phyloP scores from a whole-genome alignment of 2,329 filamentous ascomycete species.

The Didymella exigua region DNA sequence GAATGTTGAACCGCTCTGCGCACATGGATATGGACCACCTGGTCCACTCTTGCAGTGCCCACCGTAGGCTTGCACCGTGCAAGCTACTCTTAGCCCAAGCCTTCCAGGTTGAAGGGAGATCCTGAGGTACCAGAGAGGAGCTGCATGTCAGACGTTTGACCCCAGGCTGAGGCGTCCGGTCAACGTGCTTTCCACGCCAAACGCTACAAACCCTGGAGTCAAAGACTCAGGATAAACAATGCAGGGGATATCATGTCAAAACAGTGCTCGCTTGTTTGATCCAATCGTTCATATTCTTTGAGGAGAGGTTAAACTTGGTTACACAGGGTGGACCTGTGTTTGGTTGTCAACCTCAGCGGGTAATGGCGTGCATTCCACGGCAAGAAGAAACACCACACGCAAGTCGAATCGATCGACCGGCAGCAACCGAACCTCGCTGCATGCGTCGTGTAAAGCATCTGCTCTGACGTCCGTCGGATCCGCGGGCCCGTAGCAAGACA shows the following conservation, averaged over 20 bases:
- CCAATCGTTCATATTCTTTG: conserved; percentile 15
- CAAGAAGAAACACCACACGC: conserved; percentile 16
- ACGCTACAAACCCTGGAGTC: conserved; percentile 24
- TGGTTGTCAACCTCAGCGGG: conserved; percentile 31
- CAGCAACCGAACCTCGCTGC: conserved; percentile 42
- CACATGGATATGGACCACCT: neutral
- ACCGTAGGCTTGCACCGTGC: neutral
- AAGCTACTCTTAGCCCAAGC: neutral
- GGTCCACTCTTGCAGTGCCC: neutral
- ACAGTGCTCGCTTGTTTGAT: neutral
- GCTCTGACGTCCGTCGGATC: conserved; percentile 23
- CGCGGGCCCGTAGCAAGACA: conserved; percentile 13
- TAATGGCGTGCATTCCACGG: conserved; percentile 38
- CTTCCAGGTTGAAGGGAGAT: neutral
- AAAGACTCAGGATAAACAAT: conserved; percentile 16
- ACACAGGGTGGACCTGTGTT: conserved; percentile 34
- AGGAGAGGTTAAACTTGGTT: conserved; percentile 24
- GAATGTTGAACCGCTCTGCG: neutral
- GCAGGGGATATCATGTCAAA: conserved; percentile 5
- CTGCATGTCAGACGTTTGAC: conserved; percentile 19
- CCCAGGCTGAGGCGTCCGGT: conserved; percentile 17
- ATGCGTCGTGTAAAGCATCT: conserved; percentile 30
- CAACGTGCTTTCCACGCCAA: conserved; percentile 24
- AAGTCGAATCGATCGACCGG: conserved; percentile 37
- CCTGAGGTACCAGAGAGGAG: conserved; percentile 5